Conservation (phyloP, 148 eudicot species). For the Amaranthus cruentus region DNA sequence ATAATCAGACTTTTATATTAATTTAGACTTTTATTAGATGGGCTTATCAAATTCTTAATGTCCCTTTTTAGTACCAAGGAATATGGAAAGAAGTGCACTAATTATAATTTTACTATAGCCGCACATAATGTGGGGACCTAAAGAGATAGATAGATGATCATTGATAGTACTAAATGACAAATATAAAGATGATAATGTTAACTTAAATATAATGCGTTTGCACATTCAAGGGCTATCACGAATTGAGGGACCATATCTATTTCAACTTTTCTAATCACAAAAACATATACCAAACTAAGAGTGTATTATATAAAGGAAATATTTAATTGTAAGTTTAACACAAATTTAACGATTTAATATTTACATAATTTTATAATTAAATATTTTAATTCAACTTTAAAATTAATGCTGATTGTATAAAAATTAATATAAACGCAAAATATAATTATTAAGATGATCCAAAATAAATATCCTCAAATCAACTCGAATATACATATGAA, state of each 20-base stretch:
- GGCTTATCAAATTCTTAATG: too few relatives aligned
- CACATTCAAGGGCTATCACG: conserved; percentile 1
- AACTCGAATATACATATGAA: too few relatives aligned
- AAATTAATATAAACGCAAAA: too few relatives aligned
- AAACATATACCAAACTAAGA: neutral
- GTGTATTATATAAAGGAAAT: too few relatives aligned
- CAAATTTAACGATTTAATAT: too few relatives aligned
- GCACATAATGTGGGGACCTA: conserved; percentile 2
- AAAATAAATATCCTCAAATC: too few relatives aligned
- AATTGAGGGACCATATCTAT: neutral
- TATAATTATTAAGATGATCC: too few relatives aligned
- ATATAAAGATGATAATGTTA: neutral
- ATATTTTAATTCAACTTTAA: too few relatives aligned
- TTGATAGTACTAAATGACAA: neutral
- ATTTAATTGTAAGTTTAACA: neutral
- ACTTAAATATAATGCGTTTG: neutral
- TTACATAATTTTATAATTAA: too few relatives aligned
- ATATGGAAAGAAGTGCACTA: neutral
- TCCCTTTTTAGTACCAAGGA: neutral
- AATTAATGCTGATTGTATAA: too few relatives aligned
- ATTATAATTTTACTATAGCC: neutral
- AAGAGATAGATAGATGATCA: neutral
- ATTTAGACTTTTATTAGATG: too few relatives aligned
- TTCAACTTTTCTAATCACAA: neutral
- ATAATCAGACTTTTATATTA: too few relatives aligned